A percentile compares a stretch with the other conserved stretches of the same genome.
Conservation (phyloP, 2,329 filamentous ascomycete species). For the Pseudogymnoascus sp. region DNA sequence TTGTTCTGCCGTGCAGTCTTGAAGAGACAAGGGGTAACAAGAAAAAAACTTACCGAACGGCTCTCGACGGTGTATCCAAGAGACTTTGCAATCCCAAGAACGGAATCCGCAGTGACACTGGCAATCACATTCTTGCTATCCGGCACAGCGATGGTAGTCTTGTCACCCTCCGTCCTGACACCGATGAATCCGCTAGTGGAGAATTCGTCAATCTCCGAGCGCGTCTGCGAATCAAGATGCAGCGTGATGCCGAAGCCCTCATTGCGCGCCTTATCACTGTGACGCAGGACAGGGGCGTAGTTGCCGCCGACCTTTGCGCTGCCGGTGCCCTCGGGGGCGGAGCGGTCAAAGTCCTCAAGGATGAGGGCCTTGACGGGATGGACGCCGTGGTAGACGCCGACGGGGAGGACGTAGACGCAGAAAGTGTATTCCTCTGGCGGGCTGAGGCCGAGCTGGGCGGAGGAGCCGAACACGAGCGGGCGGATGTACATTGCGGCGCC, state of each 20-base stretch:
- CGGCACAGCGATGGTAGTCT: constrained; percentile 72
- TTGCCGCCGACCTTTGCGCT: constrained; percentile 93
- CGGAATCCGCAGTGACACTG: constrained; percentile 73
- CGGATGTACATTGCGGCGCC: constrained; percentile 90
- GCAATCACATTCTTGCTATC: constrained; percentile 83
- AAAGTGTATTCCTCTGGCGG: constrained; percentile 92
- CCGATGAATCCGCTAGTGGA: constrained; percentile 91
- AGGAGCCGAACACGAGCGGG: constrained; percentile 79
- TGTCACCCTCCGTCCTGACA: constrained; percentile 47
- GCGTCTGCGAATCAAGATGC: constrained; percentile 77
- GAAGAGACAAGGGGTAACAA: neutral
- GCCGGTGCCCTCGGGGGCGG: constrained; percentile 84
- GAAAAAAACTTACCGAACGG: constrained; percentile 46
- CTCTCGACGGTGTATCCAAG: constrained; percentile 82
- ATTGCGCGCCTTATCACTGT: constrained; percentile 71
- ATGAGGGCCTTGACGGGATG: constrained; percentile 82
- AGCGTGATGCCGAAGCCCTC: constrained; percentile 90
- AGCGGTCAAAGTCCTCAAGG: constrained; percentile 86
- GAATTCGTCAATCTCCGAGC: constrained; percentile 89
- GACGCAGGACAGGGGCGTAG: constrained; percentile 84
- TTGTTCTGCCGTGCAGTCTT: neutral
- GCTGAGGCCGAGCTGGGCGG: constrained; percentile 75
- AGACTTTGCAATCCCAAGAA: constrained; percentile 65
- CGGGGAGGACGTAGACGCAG: constrained; percentile 81
- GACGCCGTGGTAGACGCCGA: constrained; percentile 87